Evolutionary conservation across 163 green algal genomes (phyloP).

Genomic region (Scenedesmus sp.): DNA sequence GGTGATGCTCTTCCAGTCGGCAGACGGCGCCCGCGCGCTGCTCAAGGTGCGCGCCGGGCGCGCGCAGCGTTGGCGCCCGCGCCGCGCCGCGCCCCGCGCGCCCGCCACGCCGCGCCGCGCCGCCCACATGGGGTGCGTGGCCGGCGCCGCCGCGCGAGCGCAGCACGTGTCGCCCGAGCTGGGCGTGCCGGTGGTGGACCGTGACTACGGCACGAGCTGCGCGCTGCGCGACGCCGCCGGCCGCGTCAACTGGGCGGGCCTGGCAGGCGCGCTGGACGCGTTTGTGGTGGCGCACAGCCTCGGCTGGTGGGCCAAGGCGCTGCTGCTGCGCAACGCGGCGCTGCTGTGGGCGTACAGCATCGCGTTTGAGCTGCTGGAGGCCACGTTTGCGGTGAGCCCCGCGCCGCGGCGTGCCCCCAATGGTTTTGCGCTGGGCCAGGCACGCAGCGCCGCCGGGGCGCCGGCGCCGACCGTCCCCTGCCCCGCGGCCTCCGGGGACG

Average conservation of each 20-base stretch:
- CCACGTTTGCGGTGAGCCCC: slow-evolving; percentile 75
- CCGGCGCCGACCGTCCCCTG: too few relatives aligned
- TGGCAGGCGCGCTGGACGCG: slow-evolving; percentile 93
- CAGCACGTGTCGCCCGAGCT: slow-evolving; percentile 52
- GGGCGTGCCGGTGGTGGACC: slow-evolving; percentile 29
- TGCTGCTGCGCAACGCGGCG: slow-evolving; percentile 81
- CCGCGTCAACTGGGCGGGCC: slow-evolving; percentile 59
- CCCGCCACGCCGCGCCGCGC: too few relatives aligned
- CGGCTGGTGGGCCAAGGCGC: slow-evolving; percentile 86
- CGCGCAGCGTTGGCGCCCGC: background rate
- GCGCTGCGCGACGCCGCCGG: slow-evolving; percentile 72
- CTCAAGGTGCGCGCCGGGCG: slow-evolving; percentile 56
- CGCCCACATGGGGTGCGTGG: too few relatives aligned
- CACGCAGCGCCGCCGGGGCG: too few relatives aligned
- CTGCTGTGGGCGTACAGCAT: slow-evolving; percentile 82
- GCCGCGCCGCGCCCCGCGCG: too few relatives aligned
- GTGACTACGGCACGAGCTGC: slow-evolving; percentile 68
- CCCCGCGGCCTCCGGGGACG: background rate
- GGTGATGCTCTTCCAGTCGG: slow-evolving; percentile 88
- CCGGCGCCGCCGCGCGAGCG: background rate
- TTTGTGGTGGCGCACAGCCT: slow-evolving; percentile 94
- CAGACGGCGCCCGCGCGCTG: slow-evolving; percentile 74
- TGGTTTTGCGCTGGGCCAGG: background rate
- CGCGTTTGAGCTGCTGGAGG: slow-evolving; percentile 86
- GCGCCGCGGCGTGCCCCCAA: background rate